Evolutionary conservation across 179 eudicot genomes (phyloP).

Genomic region (Spinacia oleracea): DNA sequence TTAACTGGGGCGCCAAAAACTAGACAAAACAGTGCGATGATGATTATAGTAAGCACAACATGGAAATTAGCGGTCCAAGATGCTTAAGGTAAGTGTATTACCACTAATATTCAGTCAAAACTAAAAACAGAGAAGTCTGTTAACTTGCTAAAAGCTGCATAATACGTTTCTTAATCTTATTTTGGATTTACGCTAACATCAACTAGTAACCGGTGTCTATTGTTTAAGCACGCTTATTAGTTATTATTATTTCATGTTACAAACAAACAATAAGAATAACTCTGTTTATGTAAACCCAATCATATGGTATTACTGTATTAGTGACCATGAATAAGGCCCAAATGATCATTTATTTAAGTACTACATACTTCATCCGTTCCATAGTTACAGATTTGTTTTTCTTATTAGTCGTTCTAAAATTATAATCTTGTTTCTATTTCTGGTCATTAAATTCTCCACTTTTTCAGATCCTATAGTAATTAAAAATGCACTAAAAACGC

Average conservation of each 20-base stretch:
- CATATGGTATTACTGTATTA: not conserved
- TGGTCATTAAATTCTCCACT: too few species aligned
- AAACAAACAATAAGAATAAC: too few species aligned
- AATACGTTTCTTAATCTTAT: not conserved
- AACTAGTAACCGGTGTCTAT: constrained; percentile 1
- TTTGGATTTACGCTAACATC: constrained; percentile 15
- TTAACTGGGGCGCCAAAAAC: constrained; percentile 27
- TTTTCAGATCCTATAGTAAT: too few species aligned
- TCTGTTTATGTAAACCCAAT: not conserved
- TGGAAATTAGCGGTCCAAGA: constrained; percentile 34
- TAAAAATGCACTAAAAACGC: too few species aligned
- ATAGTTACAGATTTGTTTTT: too few species aligned
- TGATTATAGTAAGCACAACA: constrained; percentile 23
- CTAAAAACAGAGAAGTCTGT: constrained; percentile 1
- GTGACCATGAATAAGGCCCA: not conserved
- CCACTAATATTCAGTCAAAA: constrained; percentile 13
- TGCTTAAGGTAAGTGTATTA: constrained; percentile 18
- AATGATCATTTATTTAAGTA: not conserved
- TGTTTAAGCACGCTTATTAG: not conserved
- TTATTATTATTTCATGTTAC: constrained; percentile 8
- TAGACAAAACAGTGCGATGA: constrained; percentile 30
- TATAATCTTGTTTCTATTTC: too few species aligned
- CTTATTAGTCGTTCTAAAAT: too few species aligned
- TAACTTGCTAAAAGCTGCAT: constrained; percentile 19
- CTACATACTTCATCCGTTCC: too few species aligned